These are phyloP conservation scores for Ascochyta koolunga DNA, from an alignment of 2,329 filamentous ascomycete species.

Conservation along the genomic window DNA sequence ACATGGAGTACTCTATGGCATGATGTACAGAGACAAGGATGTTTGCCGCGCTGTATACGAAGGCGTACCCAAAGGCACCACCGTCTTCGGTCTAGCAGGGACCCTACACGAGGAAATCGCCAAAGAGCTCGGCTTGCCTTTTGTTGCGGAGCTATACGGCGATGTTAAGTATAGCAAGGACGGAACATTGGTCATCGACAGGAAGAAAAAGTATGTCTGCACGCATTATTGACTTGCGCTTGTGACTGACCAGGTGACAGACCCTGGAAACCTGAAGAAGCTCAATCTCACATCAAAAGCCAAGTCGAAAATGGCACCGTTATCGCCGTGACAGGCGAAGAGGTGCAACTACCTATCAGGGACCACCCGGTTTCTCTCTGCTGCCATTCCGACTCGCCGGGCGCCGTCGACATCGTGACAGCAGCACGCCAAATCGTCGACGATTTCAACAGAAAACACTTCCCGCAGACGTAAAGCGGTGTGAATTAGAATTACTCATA, in stretches of 20 bases:
- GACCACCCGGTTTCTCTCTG: constrained; percentile 52
- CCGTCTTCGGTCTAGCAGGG: constrained; percentile 62
- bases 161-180: constrained; percentile 63
- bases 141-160: constrained; percentile 61
- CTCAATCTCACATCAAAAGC: constrained; percentile 48
- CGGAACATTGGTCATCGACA: constrained; percentile 60
- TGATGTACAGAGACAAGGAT: constrained; percentile 60
- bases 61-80: constrained; percentile 58
- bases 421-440: constrained; percentile 52
- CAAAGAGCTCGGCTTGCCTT: constrained; percentile 59
- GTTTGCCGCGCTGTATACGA: constrained; percentile 60
- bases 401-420: constrained; percentile 52
- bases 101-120: constrained; percentile 62
- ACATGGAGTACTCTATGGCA: constrained; percentile 65
- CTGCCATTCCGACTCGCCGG: constrained; percentile 54
- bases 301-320: constrained; percentile 51
- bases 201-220: constrained; percentile 60
- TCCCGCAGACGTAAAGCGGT: background rate
- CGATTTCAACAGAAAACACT: constrained; percentile 44
- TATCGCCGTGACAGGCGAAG: constrained; percentile 51
- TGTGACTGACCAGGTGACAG: constrained; percentile 22
- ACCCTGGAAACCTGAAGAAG: constrained; percentile 52
- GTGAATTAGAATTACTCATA: background rate
- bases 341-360: constrained; percentile 49
- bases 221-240: background rate